Evolutionary conservation across 2,329 filamentous ascomycete species (phyloP).

Genomic region (Bisporella sp.): DNA sequence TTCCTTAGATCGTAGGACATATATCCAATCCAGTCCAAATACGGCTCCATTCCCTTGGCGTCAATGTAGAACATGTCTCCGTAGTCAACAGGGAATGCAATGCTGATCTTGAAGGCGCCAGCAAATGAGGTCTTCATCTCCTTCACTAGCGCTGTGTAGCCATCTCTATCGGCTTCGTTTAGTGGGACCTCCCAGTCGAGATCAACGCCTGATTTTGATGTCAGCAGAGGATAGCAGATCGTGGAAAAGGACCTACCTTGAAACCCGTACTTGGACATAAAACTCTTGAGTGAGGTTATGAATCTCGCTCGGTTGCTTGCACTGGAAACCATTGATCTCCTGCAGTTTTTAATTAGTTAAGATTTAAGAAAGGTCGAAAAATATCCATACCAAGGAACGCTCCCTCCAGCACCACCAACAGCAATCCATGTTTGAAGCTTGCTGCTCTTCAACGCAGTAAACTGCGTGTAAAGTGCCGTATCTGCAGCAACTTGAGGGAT

Average conservation of each 20-base stretch:
- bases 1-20: slow-evolving; percentile 19
- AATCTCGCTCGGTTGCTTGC: not conserved
- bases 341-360: not conserved
- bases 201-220: not conserved
- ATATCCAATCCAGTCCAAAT: slow-evolving; percentile 22
- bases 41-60: slow-evolving; percentile 4
- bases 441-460: not conserved
- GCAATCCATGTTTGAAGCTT: not conserved
- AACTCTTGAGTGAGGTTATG: not conserved
- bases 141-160: not conserved
- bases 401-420: not conserved
- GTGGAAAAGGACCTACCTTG: not conserved
- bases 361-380: not conserved
- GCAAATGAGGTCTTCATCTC: not conserved
- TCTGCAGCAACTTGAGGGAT: not conserved
- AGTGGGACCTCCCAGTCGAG: not conserved
- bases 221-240: too few species aligned
- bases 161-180: not conserved
- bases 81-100: not conserved
- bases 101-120: not conserved
- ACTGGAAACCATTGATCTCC: not conserved
- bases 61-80: not conserved
- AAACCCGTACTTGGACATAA: not conserved
- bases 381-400: not conserved
- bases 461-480: not conserved